Percentiles rank a stretch among this genome's conserved stretches.
phyloP scores from a whole-genome alignment of 1,284 basidiomycete genomes.

The Microstroma glucosiphilum region DNA sequence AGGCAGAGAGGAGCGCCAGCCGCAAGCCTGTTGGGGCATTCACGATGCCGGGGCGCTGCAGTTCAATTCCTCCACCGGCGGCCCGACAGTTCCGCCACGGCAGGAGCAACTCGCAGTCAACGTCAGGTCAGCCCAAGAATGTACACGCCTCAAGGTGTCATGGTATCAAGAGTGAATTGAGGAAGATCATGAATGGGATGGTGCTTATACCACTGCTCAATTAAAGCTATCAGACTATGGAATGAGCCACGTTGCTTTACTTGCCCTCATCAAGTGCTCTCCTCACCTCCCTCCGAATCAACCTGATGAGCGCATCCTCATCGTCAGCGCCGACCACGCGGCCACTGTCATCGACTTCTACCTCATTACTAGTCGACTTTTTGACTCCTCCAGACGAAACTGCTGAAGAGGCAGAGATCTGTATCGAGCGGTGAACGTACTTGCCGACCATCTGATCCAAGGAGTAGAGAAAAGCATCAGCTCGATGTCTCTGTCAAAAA shows the following conservation, averaged over 20 bases:
- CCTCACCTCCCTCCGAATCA: conserved; percentile 6
- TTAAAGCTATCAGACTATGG: no score
- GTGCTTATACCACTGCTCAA: no score
- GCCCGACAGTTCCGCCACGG: no score
- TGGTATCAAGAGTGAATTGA: no score
- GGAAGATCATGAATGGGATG: no score
- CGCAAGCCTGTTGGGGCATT: no score
- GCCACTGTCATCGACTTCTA: background rate
- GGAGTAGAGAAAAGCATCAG: background rate
- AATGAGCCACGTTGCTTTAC: background rate
- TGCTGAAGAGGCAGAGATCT: conserved; percentile 4
- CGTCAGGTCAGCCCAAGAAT: no score
- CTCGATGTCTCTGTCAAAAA: background rate
- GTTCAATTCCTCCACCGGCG: no score
- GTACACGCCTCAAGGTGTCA: no score
- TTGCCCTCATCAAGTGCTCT: conserved; percentile 1
- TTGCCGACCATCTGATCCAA: conserved; percentile 43
- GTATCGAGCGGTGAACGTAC: conserved; percentile 36
- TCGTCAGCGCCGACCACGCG: background rate
- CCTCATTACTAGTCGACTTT: background rate
- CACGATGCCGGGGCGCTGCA: no score
- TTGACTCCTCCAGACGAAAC: background rate
- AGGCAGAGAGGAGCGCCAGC: no score
- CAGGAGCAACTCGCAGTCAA: no score
- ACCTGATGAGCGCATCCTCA: conserved; percentile 1